Evolutionary conservation across 1,284 basidiomycete genomes (phyloP), one percentile per base, ranked within the genome.

Genomic region (Rhodotorula mucilaginosa): DNA sequence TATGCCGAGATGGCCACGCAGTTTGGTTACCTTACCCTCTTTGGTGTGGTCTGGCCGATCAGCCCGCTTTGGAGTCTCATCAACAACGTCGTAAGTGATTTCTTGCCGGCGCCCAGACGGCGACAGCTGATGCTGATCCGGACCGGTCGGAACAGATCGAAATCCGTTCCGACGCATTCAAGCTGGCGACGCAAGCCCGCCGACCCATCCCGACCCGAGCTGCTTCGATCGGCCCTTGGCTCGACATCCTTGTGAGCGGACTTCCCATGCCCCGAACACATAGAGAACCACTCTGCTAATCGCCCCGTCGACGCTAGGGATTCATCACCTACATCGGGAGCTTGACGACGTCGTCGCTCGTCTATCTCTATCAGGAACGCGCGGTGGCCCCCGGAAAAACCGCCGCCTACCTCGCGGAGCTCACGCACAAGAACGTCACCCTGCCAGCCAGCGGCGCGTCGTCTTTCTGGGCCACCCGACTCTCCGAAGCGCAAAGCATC

Each of bases 21-120:
- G 81, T 96, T 97, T 79, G 96, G 96, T 2, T 95, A 94, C 80
- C 88, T 97, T 44, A 88, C 88, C 4, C 84, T 97, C 46, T 98
- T 95, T 92, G 91, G 89, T 56, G 89, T 92, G 46, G 92, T 96
- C 69, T 99, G 95, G 96, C 93, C 95, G 1, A 84, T 99, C 23
- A 91, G 93, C 7, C 89, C 78, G 88, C 87, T 87, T 83, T 91
- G 31, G 76, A 90, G 49, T 26, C 73, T 76, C 39, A 31, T 78
- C 72, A 78, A 78, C 71, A 78, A 78, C 65, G 74, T 78, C n/a
- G 74, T 73, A 46, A 46, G 73, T 56, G 6, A 2, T 2, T 6
- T 12, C 3, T 13, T 12, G 13, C 6, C 23, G 51, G 7, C 6
- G 0, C n/a, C 21, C 13, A 23, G n/a, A 54, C 21, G 13, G 18